A percentile compares a stretch with the other conserved stretches of the same genome.
Evolutionary conservation across 805 yeast species (phyloP).

Genomic region (Metschnikowia anglica): DNA sequence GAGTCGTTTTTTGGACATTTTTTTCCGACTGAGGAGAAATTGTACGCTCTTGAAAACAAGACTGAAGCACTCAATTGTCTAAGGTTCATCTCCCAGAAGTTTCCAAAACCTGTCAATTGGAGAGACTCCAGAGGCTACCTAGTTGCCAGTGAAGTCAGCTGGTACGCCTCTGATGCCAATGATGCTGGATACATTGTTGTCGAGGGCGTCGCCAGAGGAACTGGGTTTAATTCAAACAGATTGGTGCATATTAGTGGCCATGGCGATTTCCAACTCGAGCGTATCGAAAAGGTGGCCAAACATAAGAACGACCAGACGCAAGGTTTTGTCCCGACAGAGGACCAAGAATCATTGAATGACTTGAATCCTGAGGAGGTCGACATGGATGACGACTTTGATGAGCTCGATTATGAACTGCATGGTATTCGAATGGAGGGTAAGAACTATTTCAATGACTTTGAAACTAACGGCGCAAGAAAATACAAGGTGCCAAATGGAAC

Average conservation of each 20-base stretch:
- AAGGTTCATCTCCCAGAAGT: conserved; percentile 77
- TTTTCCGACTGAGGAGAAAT: conserved; percentile 68
- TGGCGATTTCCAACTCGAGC: conserved; percentile 82
- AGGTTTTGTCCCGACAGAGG: conserved; percentile 31
- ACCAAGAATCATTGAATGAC: conserved; percentile 60
- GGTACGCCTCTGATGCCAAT: conserved; percentile 26
- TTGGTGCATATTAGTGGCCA: conserved; percentile 82
- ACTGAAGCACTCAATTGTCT: conserved; percentile 73
- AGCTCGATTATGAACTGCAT: conserved; percentile 19
- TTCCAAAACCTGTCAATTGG: conserved; percentile 86
- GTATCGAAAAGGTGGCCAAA: conserved; percentile 52
- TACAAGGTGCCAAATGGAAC: conserved; percentile 64
- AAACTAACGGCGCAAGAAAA: conserved; percentile 23
- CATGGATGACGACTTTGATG: conserved; percentile 39
- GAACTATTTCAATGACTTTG: conserved; percentile 41
- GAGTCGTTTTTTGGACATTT: conserved; percentile 43
- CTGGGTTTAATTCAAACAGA: conserved; percentile 75
- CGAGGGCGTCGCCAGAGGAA: conserved; percentile 85
- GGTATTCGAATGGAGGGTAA: conserved; percentile 54
- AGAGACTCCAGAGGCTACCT: conserved; percentile 90
- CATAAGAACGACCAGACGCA: conserved; percentile 26
- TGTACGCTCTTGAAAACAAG: conserved; percentile 64
- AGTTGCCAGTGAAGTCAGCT: conserved; percentile 63
- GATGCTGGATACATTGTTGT: conserved; percentile 50
- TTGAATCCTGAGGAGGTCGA: conserved; percentile 55